Evolutionary conservation across 2,329 filamentous ascomycete species (phyloP), one percentile per base, ranked within the genome.

Genomic region (Colletotrichum magnum): DNA sequence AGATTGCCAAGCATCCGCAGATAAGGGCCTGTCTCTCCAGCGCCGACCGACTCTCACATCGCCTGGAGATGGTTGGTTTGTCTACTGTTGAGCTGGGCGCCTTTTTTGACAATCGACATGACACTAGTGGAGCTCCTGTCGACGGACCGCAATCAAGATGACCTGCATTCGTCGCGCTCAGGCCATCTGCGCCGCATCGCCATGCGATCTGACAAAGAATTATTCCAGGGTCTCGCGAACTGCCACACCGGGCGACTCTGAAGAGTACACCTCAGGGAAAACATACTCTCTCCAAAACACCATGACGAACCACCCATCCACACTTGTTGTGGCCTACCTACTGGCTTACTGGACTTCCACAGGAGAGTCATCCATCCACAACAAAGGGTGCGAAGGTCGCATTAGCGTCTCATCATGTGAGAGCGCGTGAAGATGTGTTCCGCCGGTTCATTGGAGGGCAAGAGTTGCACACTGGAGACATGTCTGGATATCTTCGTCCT

Each of bases 351-450:
- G 62, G 21, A 58, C 58, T 57, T 58, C 50, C 50, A 58, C 43
- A 24, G 58, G 39, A 67, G 58, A 70, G 64, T 68, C 64, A 54
- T 53, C 64, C 64, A 62, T 70, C 47, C 58, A 70, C 53, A 63
- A 45, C 24, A 47, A 39, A 64, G 45, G 47, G 64, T 58, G 57
- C 60, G 53, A 64, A 64, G 36, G 47, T 63, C 70, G 68, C 70
- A 72, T 72, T 72, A 58, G 70, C 50, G 12, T 26, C 47, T 16
- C 60, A 69, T 72, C 70, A 71, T 72, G 70, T 72, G 70, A 72
- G 68, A 52, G 53, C 52, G 68, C 48, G 68, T 63, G 52, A 68
- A 48, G 12, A 53, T 16, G 57, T 58, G 64, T 54, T 61, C 39
- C 13, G 28, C 28, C 21, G 53, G 24, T 57, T 51, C 52, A 68